phyloP scores from a whole-genome alignment of 2,329 filamentous ascomycete genomes.

The Verticillium zaregamsianum region DNA sequence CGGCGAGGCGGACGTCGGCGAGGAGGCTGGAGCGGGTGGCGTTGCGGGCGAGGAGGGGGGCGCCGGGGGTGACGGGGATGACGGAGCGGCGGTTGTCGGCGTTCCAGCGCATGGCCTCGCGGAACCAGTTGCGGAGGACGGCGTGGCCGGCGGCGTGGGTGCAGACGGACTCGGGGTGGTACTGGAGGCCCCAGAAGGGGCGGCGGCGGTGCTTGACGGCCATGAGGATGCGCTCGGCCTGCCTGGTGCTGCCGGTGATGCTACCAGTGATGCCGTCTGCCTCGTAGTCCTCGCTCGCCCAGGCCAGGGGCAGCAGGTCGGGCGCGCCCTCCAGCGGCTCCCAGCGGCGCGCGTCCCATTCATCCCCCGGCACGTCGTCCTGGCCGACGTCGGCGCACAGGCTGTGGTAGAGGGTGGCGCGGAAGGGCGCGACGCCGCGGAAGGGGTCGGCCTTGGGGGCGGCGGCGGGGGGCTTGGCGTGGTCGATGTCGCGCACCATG shows the following conservation, averaged over 20 bases:
- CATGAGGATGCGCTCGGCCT: constrained; percentile 63
- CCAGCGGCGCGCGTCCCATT: constrained; percentile 39
- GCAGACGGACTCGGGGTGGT: constrained; percentile 86
- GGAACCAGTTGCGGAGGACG: constrained; percentile 74
- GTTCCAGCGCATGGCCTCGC: constrained; percentile 59
- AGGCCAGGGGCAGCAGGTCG: constrained; percentile 56
- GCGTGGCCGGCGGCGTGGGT: constrained; percentile 63
- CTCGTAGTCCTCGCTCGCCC: constrained; percentile 46
- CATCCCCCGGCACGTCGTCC: constrained; percentile 26
- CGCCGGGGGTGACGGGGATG: too few species aligned
- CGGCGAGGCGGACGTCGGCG: constrained; percentile 12
- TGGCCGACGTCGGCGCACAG: constrained; percentile 52
- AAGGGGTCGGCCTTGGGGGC: constrained; percentile 56
- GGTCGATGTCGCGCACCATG: constrained; percentile 66
- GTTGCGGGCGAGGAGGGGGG: constrained; percentile 18
- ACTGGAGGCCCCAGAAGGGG: constrained; percentile 85
- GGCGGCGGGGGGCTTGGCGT: constrained; percentile 27
- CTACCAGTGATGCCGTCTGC: constrained; percentile 17
- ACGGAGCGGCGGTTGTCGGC: constrained; percentile 7
- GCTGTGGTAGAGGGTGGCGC: constrained; percentile 75
- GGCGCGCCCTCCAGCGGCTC: constrained; percentile 24
- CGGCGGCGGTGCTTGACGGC: constrained; percentile 61
- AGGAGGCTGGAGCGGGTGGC: constrained; percentile 29
- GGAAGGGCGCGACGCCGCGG: constrained; percentile 50
- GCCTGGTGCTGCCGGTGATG: too few species aligned